Evolutionary conservation across 148 eudicot genomes (phyloP).

Genomic region (Silene latifolia): DNA sequence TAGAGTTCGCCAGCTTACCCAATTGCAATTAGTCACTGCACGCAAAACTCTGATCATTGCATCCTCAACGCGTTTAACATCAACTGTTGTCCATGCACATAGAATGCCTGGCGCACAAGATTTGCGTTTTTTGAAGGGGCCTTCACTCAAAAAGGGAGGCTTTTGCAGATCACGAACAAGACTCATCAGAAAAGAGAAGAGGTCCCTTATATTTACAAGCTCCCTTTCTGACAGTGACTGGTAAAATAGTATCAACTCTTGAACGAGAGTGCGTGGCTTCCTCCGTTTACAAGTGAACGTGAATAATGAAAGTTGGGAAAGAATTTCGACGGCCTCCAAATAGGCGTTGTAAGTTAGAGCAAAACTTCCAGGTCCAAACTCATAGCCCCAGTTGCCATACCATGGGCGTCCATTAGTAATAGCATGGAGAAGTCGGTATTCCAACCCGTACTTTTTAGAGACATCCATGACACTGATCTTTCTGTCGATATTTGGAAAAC

Average conservation of each 20-base stretch:
- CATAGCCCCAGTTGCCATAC: slow-evolving; percentile 94
- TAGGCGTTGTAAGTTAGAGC: slow-evolving; percentile 62
- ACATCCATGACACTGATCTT: slow-evolving; percentile 93
- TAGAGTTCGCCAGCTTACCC: slow-evolving; percentile 88
- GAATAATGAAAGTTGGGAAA: slow-evolving; percentile 54
- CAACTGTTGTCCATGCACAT: slow-evolving; percentile 61
- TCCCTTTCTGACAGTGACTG: slow-evolving; percentile 70
- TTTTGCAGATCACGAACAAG: slow-evolving; percentile 51
- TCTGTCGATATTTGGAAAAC: slow-evolving; percentile 42
- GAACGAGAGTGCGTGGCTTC: slow-evolving; percentile 63
- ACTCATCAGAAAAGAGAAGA: slow-evolving; percentile 56
- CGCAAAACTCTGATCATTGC: slow-evolving; percentile 74
- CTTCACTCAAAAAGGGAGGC: slow-evolving; percentile 25
- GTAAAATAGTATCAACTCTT: slow-evolving; percentile 69
- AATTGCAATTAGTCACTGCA: slow-evolving; percentile 59
- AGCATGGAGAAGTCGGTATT: slow-evolving; percentile 77
- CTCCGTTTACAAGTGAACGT: slow-evolving; percentile 56
- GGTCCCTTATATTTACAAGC: slow-evolving; percentile 69
- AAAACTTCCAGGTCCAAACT: slow-evolving; percentile 84
- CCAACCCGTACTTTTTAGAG: slow-evolving; percentile 84
- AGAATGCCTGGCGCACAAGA: slow-evolving; percentile 40
- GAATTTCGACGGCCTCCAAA: slow-evolving; percentile 46
- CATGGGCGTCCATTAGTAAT: slow-evolving; percentile 65
- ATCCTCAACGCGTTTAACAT: slow-evolving; percentile 55
- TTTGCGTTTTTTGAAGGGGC: slow-evolving; percentile 41